Evolutionary conservation across 371 early-diverging fungal species (phyloP), one percentile per base, ranked within the genome.

Genomic region (Mucor saturninus): DNA sequence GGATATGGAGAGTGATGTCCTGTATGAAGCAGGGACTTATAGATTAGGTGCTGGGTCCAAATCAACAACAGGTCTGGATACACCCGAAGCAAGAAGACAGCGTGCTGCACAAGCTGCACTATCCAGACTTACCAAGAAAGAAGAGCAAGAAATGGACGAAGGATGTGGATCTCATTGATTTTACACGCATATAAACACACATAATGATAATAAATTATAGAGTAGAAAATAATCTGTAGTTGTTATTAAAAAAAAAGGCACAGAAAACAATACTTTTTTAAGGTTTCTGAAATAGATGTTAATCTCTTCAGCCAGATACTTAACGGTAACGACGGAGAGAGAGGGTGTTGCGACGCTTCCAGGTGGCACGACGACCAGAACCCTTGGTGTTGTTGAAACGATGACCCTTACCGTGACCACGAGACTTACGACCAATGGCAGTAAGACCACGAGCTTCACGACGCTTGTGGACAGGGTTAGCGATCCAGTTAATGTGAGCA

Each of bases 401-500:
- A 80, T 96, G 96, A 63, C 99, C 99, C 92, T 99, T 99, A 67
- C 94, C 97, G 65, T 92, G 79, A 80, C 99, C 99, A 76, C 99
- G 93, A 88, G 90, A 91, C 92, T 97, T 97, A 90, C 92, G 94
- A 75, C 96, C 95, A 62, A 93, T 91, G 64, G 95, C 81, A 75
- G 99, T 99, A 71, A 99, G 95, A 73, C 97, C 99, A 83, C 99
- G 93, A 66, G 91, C 86, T 83, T 99, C 99, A 81, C 99, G 93
- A 83, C 91, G 97, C 92, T 99, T 99, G 91, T 97, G 97, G 72
- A 93, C 95, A 65, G 93, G 84, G 73, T 94, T 94, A 81, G 86
- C 92, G 81, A 99, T 97, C 99, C 99, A 99, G 92, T 98, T 97
- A 86, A 98, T 93, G 83, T 97, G 95, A 60, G 95, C 83, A 83